Evolutionary conservation across 257 asterid genomes (phyloP), one percentile per base, ranked within the genome.

Genomic region (Rehmannia glutinosa): DNA sequence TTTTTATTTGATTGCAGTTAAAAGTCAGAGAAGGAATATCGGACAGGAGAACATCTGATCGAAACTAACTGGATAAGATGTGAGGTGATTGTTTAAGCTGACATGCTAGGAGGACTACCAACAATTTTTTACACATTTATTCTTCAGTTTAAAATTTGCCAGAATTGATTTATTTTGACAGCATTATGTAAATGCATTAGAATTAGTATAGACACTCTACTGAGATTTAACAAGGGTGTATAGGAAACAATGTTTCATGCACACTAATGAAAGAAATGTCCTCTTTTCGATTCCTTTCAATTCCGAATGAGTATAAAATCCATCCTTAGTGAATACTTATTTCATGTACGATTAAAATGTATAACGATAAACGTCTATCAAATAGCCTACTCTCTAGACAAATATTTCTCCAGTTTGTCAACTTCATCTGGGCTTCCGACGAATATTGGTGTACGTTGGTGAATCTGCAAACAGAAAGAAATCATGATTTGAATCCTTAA

Each of bases 401-500:
- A 77, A 68, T 80, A 86, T 20, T 65, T 68, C 64, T 80, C 78
- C 58, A 87, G 80, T 43, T 84, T 86, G 51, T 84, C 86, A 1
- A 84, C 47, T 72, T 87, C 96, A 72, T 82, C 89, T 12, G 88
- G 87, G 84, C 96, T 87, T 73, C 97, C 96, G 5, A 90, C 66
- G 77, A 84, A 90, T 67, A 90, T 87, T 43, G 95, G 92, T 0
- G 92, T 86, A 0, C 92, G 89, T 63, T 87, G 97, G 75, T 90
- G 96, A 71, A 90, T 73, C 97, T 90, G 85, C 79, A 46, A 68
- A 57, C 38, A 32, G 8, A 64, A 9, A 70, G 15, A 38, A 35
- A 46, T 20, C 32, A 59, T 21, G 27, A 60, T 12, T 49, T 50
- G 9, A 64, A 17, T 49, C 13, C 15, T 32, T 20, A 46, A 25